Conservation (phyloP, 2,329 filamentous ascomycete species). For the Alternaria alternata region DNA sequence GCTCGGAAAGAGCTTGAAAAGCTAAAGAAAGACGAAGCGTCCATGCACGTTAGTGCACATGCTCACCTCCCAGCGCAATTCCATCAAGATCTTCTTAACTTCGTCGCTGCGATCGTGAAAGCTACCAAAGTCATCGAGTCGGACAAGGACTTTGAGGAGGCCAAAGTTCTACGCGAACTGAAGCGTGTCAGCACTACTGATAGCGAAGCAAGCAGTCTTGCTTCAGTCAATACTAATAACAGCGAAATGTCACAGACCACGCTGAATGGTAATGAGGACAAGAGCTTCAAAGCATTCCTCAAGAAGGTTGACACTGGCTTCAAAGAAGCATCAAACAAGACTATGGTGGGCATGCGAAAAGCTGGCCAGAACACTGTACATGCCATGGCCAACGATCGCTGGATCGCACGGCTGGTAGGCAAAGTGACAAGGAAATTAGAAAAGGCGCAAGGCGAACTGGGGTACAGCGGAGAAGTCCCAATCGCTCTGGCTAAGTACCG, state of each 20-base stretch:
- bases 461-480: slow-evolving; percentile 60
- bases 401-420: slow-evolving; percentile 64
- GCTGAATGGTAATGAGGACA: slow-evolving; percentile 22
- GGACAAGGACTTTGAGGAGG: slow-evolving; percentile 57
- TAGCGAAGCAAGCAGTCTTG: slow-evolving; percentile 32
- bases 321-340: slow-evolving; percentile 45
- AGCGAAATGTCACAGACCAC: slow-evolving; percentile 23
- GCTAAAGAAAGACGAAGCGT: slow-evolving; percentile 57
- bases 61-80: slow-evolving; percentile 60
- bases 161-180: slow-evolving; percentile 38
- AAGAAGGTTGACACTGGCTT: slow-evolving; percentile 37
- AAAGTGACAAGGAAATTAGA: slow-evolving; percentile 60
- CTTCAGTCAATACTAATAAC: slow-evolving; percentile 28
- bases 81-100: slow-evolving; percentile 62
- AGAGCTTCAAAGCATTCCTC: slow-evolving; percentile 36
- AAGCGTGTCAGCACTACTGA: slow-evolving; percentile 38
- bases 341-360: slow-evolving; percentile 59
- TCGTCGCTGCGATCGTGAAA: slow-evolving; percentile 64
- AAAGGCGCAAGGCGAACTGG: slow-evolving; percentile 59
- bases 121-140: slow-evolving; percentile 65
- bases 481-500: slow-evolving; percentile 54
- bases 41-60: slow-evolving; percentile 59
- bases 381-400: slow-evolving; percentile 61
- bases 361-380: slow-evolving; percentile 52
- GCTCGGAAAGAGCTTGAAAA: slow-evolving; percentile 52